Percentiles rank a stretch among this genome's conserved stretches.
These are phyloP conservation scores for Coemansia sp. DNA, from an alignment of 192 early-diverging fungal genomes.

Conservation along the genomic window DNA sequence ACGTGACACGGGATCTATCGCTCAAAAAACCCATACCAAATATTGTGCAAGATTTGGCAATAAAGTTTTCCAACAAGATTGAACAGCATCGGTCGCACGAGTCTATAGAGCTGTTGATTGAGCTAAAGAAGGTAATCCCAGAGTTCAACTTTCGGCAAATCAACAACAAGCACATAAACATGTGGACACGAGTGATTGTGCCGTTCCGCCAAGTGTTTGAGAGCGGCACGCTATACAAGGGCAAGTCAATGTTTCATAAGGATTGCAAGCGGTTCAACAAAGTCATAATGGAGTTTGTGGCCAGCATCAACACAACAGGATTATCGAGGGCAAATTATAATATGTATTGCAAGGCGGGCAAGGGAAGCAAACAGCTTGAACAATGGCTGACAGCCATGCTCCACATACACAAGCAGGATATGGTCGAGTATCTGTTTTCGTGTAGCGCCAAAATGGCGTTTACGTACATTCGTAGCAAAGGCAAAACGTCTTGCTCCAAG, in stretches of 20 bases:
- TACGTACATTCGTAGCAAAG: slow-evolving; percentile 11
- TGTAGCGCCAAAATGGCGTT: slow-evolving; percentile 17
- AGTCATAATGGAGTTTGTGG: slow-evolving; percentile 18
- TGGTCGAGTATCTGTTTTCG: slow-evolving; percentile 19
- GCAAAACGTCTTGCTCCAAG: background rate
- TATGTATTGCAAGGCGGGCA: slow-evolving; percentile 4
- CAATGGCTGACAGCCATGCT: slow-evolving; percentile 41
- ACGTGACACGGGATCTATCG: slow-evolving; percentile 13
- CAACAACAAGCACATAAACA: slow-evolving; percentile 46
- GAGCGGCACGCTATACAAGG: slow-evolving; percentile 24
- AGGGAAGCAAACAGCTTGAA: slow-evolving; percentile 28
- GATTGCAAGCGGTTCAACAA: slow-evolving; percentile 45
- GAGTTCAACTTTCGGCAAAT: slow-evolving; percentile 27
- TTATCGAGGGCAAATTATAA: background rate
- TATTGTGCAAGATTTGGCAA: slow-evolving; percentile 10
- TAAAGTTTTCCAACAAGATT: slow-evolving; percentile 31
- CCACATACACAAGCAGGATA: slow-evolving; percentile 14
- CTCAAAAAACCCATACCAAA: background rate
- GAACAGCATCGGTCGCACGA: slow-evolving; percentile 21
- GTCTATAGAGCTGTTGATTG: slow-evolving; percentile 24
- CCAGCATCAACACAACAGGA: background rate
- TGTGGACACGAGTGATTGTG: slow-evolving; percentile 44
- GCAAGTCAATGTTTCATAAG: slow-evolving; percentile 33
- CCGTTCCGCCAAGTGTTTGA: slow-evolving; percentile 39
- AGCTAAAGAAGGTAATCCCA: slow-evolving; percentile 16